Evolutionary conservation across 2,329 filamentous ascomycete genomes (phyloP), one percentile per base, ranked within the genome.

Genomic region (Colletotrichum melonis): DNA sequence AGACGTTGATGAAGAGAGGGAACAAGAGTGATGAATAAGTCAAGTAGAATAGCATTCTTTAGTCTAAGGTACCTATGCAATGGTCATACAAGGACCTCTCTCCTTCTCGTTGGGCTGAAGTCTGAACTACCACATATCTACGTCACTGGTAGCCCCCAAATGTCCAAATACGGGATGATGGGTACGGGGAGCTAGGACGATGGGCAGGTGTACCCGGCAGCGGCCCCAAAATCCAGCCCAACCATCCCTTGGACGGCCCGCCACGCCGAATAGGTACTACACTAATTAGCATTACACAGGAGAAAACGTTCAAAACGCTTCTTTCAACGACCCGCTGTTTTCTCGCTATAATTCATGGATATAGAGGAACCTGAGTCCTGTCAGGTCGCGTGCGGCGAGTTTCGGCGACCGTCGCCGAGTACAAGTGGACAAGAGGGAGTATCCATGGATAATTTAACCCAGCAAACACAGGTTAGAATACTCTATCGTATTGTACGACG

Each of bases 121-220:
- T 19, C 22, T 49, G 19, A 52, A 4, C 11, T 22, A 67, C 30
- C 42, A 35, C 56, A 55, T 54, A 22, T 55, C 63, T 71, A 71
- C 68, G 68, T 71, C 68, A 71, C 68, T 49, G 42, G 5, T 49
- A 22, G 28, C 14, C 42, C 22, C 16, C 26, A 12, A 35, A 54
- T 1, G 24, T 32, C 42, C 42, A 19, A 49, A 49, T 49, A 49
- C 59, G 49, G 67, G 49, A 52, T 32, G 52, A 8, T 38, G 52
- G 22, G 24, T 49, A 24, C 32, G 60, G 26, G 16, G 38, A 32
- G 12, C 67, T 32, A 28, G 19, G 42, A n/a, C 16, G 42, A n/a
- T 3, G 19, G 42, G 19, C 19, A 49, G 19, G 19, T 49, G 42
- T 49, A 49, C 42, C 42, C 7, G 42, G 42, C 42, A 19, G 30